Evolutionary conservation across 2,329 filamentous ascomycete species (phyloP).

Genomic region (Colletotrichum theobromicola): DNA sequence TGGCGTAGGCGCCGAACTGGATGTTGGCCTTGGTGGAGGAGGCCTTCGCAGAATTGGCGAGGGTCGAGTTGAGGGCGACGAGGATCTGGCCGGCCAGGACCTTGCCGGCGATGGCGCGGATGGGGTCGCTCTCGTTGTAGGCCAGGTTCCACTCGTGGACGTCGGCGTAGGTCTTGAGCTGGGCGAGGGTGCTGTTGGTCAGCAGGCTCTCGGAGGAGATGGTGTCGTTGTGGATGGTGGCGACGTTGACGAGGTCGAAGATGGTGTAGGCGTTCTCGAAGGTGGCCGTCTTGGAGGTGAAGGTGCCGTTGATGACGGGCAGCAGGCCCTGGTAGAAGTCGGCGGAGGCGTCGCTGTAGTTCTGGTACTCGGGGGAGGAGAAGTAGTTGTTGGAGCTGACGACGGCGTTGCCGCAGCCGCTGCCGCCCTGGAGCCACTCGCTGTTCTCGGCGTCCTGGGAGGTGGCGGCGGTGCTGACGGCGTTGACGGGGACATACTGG

Average conservation of each 20-base stretch:
- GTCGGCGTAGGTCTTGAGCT: constrained; percentile 77
- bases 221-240: constrained; percentile 62
- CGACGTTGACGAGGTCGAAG: constrained; percentile 66
- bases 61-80: constrained; percentile 56
- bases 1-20: constrained; percentile 66
- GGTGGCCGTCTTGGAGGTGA: constrained; percentile 45
- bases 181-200: constrained; percentile 60
- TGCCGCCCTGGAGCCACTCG: constrained; percentile 64
- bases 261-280: constrained; percentile 69
- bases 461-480: constrained; percentile 60
- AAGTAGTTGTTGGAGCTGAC: constrained; percentile 62
- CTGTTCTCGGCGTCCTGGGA: constrained; percentile 59
- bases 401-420: constrained; percentile 60
- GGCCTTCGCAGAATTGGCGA: constrained; percentile 37
- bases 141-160: constrained; percentile 82
- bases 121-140: constrained; percentile 76
- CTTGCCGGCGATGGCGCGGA: constrained; percentile 62
- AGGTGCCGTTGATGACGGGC: constrained; percentile 61
- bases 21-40: constrained; percentile 55
- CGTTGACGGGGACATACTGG: constrained; percentile 80
- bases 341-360: constrained; percentile 53
- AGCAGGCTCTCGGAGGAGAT: constrained; percentile 67
- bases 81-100: constrained; percentile 63
- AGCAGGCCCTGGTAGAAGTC: constrained; percentile 63
- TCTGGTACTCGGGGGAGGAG: constrained; percentile 48